Percentiles rank a stretch among this genome's conserved stretches.
Evolutionary conservation across 108 stramenopile species (phyloP).

Genomic region (Poteriospumella lacustris): DNA sequence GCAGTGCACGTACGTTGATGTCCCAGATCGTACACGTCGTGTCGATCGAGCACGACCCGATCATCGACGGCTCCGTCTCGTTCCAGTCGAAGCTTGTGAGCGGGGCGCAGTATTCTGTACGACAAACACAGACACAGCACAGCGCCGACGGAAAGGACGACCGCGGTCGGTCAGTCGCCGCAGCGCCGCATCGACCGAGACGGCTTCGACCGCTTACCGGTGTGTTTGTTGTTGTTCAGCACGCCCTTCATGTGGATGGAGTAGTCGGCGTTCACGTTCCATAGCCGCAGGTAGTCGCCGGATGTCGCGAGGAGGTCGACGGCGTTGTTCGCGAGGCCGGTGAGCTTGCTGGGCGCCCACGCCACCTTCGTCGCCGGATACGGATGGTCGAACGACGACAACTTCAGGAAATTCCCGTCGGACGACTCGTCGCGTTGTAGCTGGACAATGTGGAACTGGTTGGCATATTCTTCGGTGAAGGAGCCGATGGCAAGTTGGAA

Average conservation of each 20-base stretch:
- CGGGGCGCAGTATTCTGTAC: constrained; percentile 89
- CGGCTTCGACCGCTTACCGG: constrained; percentile 5
- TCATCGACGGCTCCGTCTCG: constrained; percentile 70
- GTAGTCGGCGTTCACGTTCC: constrained; percentile 65
- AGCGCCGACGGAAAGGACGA: neutral
- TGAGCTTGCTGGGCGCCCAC: constrained; percentile 24
- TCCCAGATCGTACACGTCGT: constrained; percentile 99
- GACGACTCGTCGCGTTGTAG: constrained; percentile 17
- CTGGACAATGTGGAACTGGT: constrained; percentile 64
- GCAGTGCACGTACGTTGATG: constrained; percentile 48
- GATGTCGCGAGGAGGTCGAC: constrained; percentile 89
- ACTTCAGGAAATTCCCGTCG: constrained; percentile 37
- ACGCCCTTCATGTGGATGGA: constrained; percentile 69
- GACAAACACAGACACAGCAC: neutral
- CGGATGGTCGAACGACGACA: constrained; percentile 48
- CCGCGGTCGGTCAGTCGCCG: neutral
- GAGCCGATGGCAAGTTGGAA: constrained; percentile 90
- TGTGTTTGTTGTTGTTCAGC: constrained; percentile 66
- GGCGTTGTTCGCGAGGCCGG: too few relatives aligned
- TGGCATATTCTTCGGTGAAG: constrained; percentile 95
- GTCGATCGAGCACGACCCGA: constrained; percentile 87
- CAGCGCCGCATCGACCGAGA: neutral
- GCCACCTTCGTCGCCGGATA: constrained; percentile 51
- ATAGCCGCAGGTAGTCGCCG: constrained; percentile 89
- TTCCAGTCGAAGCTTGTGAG: constrained; percentile 89